phyloP scores from a whole-genome alignment of 1,284 basidiomycete species.

The Microbotryum lychnidis-dioicae region DNA sequence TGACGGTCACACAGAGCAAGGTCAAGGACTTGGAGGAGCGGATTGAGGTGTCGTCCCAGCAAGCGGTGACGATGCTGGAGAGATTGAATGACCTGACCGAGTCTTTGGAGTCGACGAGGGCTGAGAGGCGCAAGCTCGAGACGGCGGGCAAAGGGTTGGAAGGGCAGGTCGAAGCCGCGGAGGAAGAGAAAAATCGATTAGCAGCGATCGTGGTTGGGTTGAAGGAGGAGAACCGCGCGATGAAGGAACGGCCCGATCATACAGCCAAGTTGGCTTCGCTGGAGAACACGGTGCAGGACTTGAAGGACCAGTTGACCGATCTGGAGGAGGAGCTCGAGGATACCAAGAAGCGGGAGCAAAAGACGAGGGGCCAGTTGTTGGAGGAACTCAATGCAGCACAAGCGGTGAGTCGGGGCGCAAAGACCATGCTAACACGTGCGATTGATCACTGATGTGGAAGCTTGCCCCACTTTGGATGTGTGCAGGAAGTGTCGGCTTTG shows the following conservation, averaged over 20 bases:
- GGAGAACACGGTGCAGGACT: slow-evolving; percentile 21
- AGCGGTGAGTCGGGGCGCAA: too few species aligned
- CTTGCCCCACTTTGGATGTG: background rate
- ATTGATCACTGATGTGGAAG: too few species aligned
- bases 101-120: slow-evolving; percentile 20
- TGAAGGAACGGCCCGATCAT: background rate
- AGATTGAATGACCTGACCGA: slow-evolving; percentile 32
- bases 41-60: slow-evolving; percentile 16
- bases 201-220: background rate
- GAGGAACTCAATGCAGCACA: slow-evolving; percentile 14
- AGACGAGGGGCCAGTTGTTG: slow-evolving; percentile 23
- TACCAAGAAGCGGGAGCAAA: slow-evolving; percentile 25
- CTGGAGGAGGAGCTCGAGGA: slow-evolving; percentile 33
- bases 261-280: background rate
- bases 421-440: too few species aligned
- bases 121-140: slow-evolving; percentile 23
- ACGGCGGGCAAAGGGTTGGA: slow-evolving; percentile 10
- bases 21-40: slow-evolving; percentile 31
- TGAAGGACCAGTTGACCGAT: slow-evolving; percentile 27
- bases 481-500: slow-evolving; percentile 13
- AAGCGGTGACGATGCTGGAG: slow-evolving; percentile 33
- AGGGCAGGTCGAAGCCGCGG: slow-evolving; percentile 6
- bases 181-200: slow-evolving; percentile 5
- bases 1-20: slow-evolving; percentile 7
- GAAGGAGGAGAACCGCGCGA: background rate